Percentiles rank a stretch among this genome's conserved stretches.
These are phyloP conservation scores for Echria macrotheca DNA, from an alignment of 495 filamentous ascomycete genomes.

Conservation along the genomic window DNA sequence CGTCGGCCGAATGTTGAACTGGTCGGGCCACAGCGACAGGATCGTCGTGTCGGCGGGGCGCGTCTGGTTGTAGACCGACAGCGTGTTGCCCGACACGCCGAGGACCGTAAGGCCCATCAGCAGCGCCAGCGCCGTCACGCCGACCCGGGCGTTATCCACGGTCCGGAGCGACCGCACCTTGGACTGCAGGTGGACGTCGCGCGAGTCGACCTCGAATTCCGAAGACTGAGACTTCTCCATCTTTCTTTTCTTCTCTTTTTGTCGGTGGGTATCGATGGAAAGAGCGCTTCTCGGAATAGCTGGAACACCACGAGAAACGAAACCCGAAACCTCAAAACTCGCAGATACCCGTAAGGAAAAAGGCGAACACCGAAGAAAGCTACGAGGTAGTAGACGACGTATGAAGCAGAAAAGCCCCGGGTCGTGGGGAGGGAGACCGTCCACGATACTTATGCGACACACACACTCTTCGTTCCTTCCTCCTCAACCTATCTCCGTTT, in stretches of 20 bases:
- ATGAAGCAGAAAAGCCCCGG: background rate
- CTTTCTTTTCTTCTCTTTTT: conserved; percentile 8
- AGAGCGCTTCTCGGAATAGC: conserved; percentile 8
- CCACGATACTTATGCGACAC: conserved; percentile 2
- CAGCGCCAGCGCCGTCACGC: conserved; percentile 43
- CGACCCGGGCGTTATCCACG: conserved; percentile 38
- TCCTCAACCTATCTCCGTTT: background rate
- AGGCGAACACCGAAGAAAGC: background rate
- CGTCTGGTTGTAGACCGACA: conserved; percentile 47
- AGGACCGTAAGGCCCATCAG: conserved; percentile 45
- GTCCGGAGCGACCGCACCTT: conserved; percentile 31
- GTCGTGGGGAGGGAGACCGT: background rate
- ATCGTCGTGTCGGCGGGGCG: conserved; percentile 34
- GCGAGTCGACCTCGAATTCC: conserved; percentile 35
- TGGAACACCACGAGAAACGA: conserved; percentile 2
- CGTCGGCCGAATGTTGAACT: conserved; percentile 48
- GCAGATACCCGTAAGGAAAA: conserved; percentile 1
- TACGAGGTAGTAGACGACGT: background rate
- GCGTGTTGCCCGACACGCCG: conserved; percentile 42
- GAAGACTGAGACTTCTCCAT: conserved; percentile 24
- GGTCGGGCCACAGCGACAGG: conserved; percentile 46
- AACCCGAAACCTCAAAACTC: background rate
- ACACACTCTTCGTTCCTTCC: too few relatives aligned
- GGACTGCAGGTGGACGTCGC: conserved; percentile 30
- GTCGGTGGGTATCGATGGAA: background rate